Conservation (phyloP, 2,329 filamentous ascomycete genomes). For the Xylaria sp. region DNA sequence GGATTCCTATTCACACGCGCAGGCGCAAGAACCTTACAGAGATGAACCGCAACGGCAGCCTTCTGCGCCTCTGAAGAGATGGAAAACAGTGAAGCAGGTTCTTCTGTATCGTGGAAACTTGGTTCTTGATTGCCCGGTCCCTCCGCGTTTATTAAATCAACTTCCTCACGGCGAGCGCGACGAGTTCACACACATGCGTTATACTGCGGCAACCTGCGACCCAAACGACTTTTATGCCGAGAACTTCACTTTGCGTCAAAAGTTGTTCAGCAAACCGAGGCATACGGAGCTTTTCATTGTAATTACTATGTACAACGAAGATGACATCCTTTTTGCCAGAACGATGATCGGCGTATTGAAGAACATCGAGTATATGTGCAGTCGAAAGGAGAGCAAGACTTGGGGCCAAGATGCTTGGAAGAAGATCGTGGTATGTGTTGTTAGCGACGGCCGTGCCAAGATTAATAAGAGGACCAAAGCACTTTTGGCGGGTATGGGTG, state of each 20-base stretch:
- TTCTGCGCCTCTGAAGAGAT: conserved; percentile 77
- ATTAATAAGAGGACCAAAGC: conserved; percentile 94
- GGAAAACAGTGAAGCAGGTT: conserved; percentile 99
- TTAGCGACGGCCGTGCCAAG: conserved; percentile 89
- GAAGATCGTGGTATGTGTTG: conserved; percentile 98
- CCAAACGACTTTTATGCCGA: conserved; percentile 90
- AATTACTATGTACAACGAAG: conserved; percentile 99
- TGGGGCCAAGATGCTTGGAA: conserved; percentile 99
- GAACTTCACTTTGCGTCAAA: conserved; percentile 93
- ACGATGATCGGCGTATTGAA: conserved; percentile 99
- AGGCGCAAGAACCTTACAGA: conserved; percentile 55
- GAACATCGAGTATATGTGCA: conserved; percentile 97
- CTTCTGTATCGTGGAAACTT: conserved; percentile 95
- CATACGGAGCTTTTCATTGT: conserved; percentile 98
- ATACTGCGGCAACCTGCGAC: conserved; percentile 97
- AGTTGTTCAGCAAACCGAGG: conserved; percentile 81
- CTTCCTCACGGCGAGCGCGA: conserved; percentile 92
- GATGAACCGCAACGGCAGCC: conserved; percentile 55
- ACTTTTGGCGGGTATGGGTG: conserved; percentile 89
- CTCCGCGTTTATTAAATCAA: conserved; percentile 85
- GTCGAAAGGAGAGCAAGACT: conserved; percentile 87
- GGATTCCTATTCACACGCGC: conserved; percentile 54
- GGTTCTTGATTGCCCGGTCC: conserved; percentile 95
- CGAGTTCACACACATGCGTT: conserved; percentile 94
- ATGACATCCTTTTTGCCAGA: conserved; percentile 94